phyloP scores from a whole-genome alignment of 768 basidiomycete species.

The Collybia nuda region DNA sequence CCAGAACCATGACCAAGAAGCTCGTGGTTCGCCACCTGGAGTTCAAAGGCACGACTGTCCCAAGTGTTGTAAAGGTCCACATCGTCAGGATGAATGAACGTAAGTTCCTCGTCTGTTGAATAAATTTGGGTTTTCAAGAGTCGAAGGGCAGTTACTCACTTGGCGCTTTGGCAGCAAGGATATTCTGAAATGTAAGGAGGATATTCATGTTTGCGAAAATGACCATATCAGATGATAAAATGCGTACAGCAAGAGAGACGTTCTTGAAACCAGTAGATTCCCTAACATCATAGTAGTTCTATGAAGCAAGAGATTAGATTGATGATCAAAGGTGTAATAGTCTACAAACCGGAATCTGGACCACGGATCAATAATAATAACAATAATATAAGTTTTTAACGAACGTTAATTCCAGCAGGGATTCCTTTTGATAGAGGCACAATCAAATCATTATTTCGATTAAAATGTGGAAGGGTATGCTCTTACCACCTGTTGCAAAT shows the following conservation, averaged over 20 bases:
- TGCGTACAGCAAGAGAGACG: slow-evolving; percentile 73
- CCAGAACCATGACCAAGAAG: slow-evolving; percentile 85
- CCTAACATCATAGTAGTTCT: slow-evolving; percentile 85
- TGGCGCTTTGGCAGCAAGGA: slow-evolving; percentile 85
- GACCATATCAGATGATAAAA: neutral
- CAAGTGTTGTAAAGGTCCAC: slow-evolving; percentile 71
- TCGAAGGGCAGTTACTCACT: slow-evolving; percentile 38
- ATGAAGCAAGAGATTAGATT: neutral
- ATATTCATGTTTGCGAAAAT: neutral
- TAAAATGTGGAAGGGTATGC: no score
- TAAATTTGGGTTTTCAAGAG: neutral
- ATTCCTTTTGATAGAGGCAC: slow-evolving; percentile 48
- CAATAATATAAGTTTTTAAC: slow-evolving; percentile 16
- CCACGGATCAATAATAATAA: neutral
- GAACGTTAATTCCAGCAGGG: slow-evolving; percentile 82
- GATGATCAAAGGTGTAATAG: neutral
- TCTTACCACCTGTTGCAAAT: slow-evolving; percentile 79
- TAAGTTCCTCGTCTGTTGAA: slow-evolving; percentile 65
- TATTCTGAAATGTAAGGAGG: slow-evolving; percentile 47
- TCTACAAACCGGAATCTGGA: slow-evolving; percentile 60
- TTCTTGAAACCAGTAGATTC: slow-evolving; percentile 88
- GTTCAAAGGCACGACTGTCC: slow-evolving; percentile 78
- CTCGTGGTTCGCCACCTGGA: slow-evolving; percentile 92
- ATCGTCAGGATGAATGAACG: slow-evolving; percentile 83
- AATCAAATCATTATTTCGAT: neutral